Evolutionary conservation across 1,139 yeast species (phyloP), one percentile per base, ranked within the genome.

Genomic region (Kodamaea arcana): DNA sequence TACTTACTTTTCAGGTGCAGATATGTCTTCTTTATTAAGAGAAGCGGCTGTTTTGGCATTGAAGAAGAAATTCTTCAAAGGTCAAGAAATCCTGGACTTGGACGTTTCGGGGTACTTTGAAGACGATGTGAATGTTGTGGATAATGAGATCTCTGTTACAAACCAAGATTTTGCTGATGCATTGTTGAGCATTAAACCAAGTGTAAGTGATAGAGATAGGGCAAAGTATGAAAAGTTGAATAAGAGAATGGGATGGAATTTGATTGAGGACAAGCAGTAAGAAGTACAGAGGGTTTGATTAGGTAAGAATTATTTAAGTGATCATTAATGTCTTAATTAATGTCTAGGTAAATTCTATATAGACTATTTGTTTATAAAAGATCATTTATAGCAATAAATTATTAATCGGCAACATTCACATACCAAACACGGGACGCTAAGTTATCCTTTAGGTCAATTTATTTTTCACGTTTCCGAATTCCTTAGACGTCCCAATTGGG

Each of bases 1-100:
- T 62, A 69, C 86, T 41, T 90, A 88, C 62, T 92, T 87, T 54
- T 83, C 95, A 8, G 98, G 98, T 54, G 98, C 98, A 0, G 98
- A 92, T 68, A 68, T 92, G 40, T 88, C 95, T 1, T 87, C 97
- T 1, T 64, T 92, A 39, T 92, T 86, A 0, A 72, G 96, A 50
- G 98, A 92, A 55, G 95, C 98, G 7, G 92, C 96, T 43, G 94
- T 90, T 3, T 62, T 77, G 34, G 95, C 97, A 1, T 73, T 92
- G 57, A 85, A 87, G 56, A 78, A 61, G 58, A 75, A 76, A 38
- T 80, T 86, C 45, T 79, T 81, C 59, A 62, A 58, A 15, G 62
- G 62, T 27, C 73, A 69, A 35, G 64, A 70, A 28, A 68, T 75
- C 24, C 69, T 66, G 42, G 76, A 76, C 38, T 59, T 76, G 47